Conservation (phyloP, 805 yeast genomes). For the Schwanniomyces yamadae region DNA sequence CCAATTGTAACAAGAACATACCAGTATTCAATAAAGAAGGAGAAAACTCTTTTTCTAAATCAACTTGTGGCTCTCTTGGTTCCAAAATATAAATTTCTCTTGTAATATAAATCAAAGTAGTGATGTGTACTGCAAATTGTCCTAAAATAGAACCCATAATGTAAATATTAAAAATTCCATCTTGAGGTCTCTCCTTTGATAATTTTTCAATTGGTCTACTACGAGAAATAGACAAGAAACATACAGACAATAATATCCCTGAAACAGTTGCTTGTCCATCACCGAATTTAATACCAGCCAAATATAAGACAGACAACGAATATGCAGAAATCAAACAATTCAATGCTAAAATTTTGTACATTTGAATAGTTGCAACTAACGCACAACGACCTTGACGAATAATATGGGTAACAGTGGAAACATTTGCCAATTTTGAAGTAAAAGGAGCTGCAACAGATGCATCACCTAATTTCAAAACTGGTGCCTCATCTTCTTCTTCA, state of each 20-base stretch:
- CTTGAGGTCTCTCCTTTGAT: constrained; percentile 93
- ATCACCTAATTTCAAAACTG: constrained; percentile 91
- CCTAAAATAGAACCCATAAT: constrained; percentile 98
- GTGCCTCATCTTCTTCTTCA: constrained; percentile 82
- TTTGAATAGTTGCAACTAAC: constrained; percentile 93
- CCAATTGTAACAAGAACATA: constrained; percentile 88
- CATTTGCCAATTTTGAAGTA: constrained; percentile 90
- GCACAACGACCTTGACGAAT: constrained; percentile 99
- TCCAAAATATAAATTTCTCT: constrained; percentile 80
- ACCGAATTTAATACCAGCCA: constrained; percentile 97
- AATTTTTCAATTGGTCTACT: constrained; percentile 88
- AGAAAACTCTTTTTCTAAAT: constrained; percentile 80
- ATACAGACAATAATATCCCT: constrained; percentile 87
- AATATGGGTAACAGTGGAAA: constrained; percentile 87
- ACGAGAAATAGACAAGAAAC: constrained; percentile 93
- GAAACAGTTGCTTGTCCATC: constrained; percentile 97
- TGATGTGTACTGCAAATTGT: constrained; percentile 91
- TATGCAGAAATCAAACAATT: constrained; percentile 97
- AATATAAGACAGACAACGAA: constrained; percentile 86
- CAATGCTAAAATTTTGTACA: constrained; percentile 96
- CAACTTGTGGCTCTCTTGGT: constrained; percentile 89
- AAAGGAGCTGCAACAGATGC: constrained; percentile 99
- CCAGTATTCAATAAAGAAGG: constrained; percentile 96
- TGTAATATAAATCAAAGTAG: constrained; percentile 79
- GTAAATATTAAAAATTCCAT: constrained; percentile 91